Evolutionary conservation across 208 protist genomes (phyloP), one percentile per base, ranked within the genome.

Genomic region (Leishmania aethiopica): DNA sequence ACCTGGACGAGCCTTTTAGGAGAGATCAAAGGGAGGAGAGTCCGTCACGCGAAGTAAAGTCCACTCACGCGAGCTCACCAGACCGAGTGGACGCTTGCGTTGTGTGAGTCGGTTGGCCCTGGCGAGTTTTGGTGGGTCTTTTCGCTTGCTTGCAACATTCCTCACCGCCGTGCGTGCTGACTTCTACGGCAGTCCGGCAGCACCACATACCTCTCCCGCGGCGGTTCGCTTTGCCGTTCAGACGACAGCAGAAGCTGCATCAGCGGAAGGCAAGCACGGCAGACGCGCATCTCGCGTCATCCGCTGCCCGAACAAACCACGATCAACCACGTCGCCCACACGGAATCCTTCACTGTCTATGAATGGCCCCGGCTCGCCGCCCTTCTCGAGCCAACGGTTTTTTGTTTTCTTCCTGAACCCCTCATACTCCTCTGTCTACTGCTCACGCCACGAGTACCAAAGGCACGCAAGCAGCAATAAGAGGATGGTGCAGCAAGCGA

Each of bases 391-490:
- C 0, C 1, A 42, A 70, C 1, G 22, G 6, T 32, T 45, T 49
- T n/a, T 73, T 73, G 40, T 28, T 45, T 49, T 49, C 6, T 8
- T 11, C 28, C 17, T 70, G 8, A 49, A 17, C 37, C 6, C 77
- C 83, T 83, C 49, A 74, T 78, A 77, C 35, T 73, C 75, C 75
- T 78, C 80, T 83, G 67, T 80, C 83, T 83, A 82, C 78, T 73
- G 42, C 62, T 80, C 83, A 86, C 83, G 53, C 83, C 83, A 86
- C 69, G 10, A 70, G 62, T 17, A 59, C 17, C 53, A 22, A 51
- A 13, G 75, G 78, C 75, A 79, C 0, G 72, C 70, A 78, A 72
- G 78, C 53, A 75, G 78, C 78, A 82, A 86, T 86, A 82, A 82
- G 74, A 86, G 79, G 83, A 82, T 70, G 78, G 78, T 79, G 55